A percentile compares a stretch with the other conserved stretches of the same genome.
phyloP scores from a whole-genome alignment of 805 yeast genomes.

The Clavispora santaluciae region DNA sequence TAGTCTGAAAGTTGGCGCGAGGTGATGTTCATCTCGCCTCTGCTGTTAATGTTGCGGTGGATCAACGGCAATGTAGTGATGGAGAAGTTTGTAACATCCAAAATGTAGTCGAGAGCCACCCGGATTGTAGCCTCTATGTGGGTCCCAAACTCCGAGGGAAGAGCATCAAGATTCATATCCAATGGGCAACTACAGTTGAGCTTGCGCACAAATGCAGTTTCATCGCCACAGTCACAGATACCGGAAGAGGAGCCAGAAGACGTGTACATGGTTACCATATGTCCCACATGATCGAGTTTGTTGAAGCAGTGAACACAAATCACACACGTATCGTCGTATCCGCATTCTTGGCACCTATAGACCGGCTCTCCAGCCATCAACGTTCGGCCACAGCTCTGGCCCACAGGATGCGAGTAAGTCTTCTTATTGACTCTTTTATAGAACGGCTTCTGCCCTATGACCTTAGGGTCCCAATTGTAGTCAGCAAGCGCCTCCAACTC shows the following conservation, averaged over 20 bases:
- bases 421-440: slow-evolving; percentile 2
- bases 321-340: slow-evolving; percentile 74
- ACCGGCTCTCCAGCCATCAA: slow-evolving; percentile 61
- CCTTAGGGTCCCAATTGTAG: slow-evolving; percentile 2
- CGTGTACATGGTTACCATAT: slow-evolving; percentile 52
- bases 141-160: slow-evolving; percentile 12
- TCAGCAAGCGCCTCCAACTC: slow-evolving; percentile 1
- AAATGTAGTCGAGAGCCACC: slow-evolving; percentile 36
- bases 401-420: slow-evolving; percentile 41
- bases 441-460: slow-evolving; percentile 5
- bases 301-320: slow-evolving; percentile 71
- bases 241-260: slow-evolving; percentile 48
- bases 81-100: slow-evolving; percentile 39
- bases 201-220: slow-evolving; percentile 52
- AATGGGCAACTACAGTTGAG: slow-evolving; percentile 47
- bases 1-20: slow-evolving; percentile 25
- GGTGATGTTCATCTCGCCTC: slow-evolving; percentile 19
- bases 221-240: slow-evolving; percentile 73
- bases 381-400: slow-evolving; percentile 65
- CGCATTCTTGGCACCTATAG: slow-evolving; percentile 72
- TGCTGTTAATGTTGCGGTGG: slow-evolving; percentile 23
- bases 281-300: slow-evolving; percentile 61
- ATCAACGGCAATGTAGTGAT: slow-evolving; percentile 38
- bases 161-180: slow-evolving; percentile 3
- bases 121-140: slow-evolving; percentile 26